These are phyloP conservation scores for Fagopyrum esculentum DNA, from an alignment of 148 eudicot species.

Conservation along the genomic window DNA sequence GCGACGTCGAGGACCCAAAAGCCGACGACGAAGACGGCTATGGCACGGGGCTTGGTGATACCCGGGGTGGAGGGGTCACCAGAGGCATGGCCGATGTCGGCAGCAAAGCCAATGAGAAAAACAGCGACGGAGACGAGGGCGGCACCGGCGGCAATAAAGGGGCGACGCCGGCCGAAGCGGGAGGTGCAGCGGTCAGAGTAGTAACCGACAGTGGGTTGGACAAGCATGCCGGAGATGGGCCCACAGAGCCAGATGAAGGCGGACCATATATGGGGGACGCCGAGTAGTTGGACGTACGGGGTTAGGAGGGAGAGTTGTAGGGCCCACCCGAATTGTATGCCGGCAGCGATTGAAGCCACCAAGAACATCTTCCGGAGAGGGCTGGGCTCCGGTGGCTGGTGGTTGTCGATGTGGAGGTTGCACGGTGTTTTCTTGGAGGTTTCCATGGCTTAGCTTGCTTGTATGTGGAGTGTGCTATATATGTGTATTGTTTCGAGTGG, in stretches of 20 bases:
- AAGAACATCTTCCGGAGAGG: slow-evolving; percentile 15
- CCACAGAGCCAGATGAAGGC: slow-evolving; percentile 10
- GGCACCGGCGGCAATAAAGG: slow-evolving; percentile 1
- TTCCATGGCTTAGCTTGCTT: background rate
- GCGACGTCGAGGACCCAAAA: slow-evolving; percentile 14
- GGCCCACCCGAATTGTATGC: slow-evolving; percentile 10
- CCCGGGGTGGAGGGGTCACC: background rate
- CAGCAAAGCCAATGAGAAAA: slow-evolving; percentile 1
- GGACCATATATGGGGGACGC: slow-evolving; percentile 4
- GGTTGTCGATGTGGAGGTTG: background rate
- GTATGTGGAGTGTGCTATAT: background rate
- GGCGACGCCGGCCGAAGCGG: slow-evolving; percentile 3
- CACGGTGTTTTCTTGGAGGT: background rate
- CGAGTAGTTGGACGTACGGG: slow-evolving; percentile 7
- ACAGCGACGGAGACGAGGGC: background rate
- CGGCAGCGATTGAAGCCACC: slow-evolving; percentile 7
- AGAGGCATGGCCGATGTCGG: background rate
- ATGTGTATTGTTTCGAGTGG: background rate
- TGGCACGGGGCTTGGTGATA: slow-evolving; percentile 1
- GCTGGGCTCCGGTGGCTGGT: background rate
- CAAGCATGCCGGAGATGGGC: slow-evolving; percentile 8
- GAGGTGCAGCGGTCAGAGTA: slow-evolving; percentile 2
- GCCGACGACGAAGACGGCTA: slow-evolving; percentile 6
- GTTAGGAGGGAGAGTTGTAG: slow-evolving; percentile 11
- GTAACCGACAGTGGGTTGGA: slow-evolving; percentile 11